Evolutionary conservation across 495 filamentous ascomycete species (phyloP).

Genomic region (Tuber microsphaerosporum): DNA sequence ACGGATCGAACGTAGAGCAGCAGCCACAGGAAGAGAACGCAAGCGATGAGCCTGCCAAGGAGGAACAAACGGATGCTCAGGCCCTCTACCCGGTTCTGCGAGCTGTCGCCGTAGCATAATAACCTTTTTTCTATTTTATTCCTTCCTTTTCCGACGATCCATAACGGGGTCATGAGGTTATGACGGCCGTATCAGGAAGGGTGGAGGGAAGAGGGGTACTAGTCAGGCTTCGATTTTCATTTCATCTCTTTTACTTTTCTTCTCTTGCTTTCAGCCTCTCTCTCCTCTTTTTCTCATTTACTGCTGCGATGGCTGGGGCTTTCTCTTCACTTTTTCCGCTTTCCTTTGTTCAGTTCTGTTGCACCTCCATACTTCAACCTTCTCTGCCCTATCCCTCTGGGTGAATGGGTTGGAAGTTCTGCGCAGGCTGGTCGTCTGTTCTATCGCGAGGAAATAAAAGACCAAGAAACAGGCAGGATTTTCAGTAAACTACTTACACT

Average conservation of each 20-base stretch:
- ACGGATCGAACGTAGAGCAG: conserved; percentile 22
- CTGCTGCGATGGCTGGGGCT: neutral
- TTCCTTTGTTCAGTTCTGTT: conserved; percentile 28
- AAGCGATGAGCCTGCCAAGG: conserved; percentile 20
- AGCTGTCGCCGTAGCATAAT: conserved; percentile 41
- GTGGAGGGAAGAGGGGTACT: conserved; percentile 1
- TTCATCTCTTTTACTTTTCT: conserved; percentile 29
- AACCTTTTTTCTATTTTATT: conserved; percentile 30
- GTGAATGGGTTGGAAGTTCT: conserved; percentile 3
- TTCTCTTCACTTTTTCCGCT: conserved; percentile 12
- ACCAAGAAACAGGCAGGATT: neutral
- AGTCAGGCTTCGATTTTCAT: conserved; percentile 42
- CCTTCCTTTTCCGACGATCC: neutral
- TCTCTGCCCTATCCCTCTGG: neutral
- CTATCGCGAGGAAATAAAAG: conserved; percentile 14
- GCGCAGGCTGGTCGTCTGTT: conserved; percentile 14
- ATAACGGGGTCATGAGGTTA: neutral
- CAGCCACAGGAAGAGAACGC: conserved; percentile 31
- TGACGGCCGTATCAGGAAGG: neutral
- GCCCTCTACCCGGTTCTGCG: conserved; percentile 46
- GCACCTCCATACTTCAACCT: conserved; percentile 35
- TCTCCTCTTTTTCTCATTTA: neutral
- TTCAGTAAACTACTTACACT: neutral
- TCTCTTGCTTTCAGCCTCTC: neutral
- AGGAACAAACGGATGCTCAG: conserved; percentile 47